Conservation (phyloP, 73 alveolate species). For the Halteria grandinella region DNA sequence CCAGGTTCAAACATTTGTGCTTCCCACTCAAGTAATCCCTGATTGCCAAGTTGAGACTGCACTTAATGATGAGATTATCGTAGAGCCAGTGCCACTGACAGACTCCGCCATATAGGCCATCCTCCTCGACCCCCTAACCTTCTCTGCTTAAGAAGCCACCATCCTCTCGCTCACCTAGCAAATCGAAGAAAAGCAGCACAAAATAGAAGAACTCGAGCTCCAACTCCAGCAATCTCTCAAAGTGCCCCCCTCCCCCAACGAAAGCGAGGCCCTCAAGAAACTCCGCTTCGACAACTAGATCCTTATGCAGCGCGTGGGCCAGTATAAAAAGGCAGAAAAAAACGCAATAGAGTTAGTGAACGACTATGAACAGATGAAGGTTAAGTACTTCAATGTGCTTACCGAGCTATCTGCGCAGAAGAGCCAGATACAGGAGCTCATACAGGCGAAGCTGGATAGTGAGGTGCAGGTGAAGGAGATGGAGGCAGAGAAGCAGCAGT, state of each 20-base stretch:
- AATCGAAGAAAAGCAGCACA: background rate
- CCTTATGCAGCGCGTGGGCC: constrained; percentile 33
- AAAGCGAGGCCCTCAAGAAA: constrained; percentile 31
- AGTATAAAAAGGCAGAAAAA: constrained; percentile 49
- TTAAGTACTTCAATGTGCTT: constrained; percentile 42
- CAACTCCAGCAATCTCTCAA: background rate
- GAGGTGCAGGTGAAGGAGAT: constrained; percentile 10
- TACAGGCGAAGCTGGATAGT: constrained; percentile 19
- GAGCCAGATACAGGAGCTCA: constrained; percentile 40
- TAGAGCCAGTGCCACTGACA: too few species aligned
- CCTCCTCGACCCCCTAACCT: too few species aligned
- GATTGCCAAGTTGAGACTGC: too few species aligned
- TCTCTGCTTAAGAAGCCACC: too few species aligned
- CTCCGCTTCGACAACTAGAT: constrained; percentile 40
- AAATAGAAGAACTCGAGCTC: constrained; percentile 30
- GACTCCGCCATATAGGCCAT: too few species aligned
- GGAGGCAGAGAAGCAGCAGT: constrained; percentile 19
- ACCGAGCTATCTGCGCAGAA: constrained; percentile 28
- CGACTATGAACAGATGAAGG: constrained; percentile 43
- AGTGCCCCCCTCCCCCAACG: constrained; percentile 4
- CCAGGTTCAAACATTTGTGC: too few species aligned
- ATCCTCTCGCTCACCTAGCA: too few species aligned
- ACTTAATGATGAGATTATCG: too few species aligned
- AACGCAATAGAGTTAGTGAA: constrained; percentile 43
- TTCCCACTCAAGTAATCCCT: too few species aligned